phyloP scores from a whole-genome alignment of 2,329 filamentous ascomycete genomes.

The Hypoxylon sp. region DNA sequence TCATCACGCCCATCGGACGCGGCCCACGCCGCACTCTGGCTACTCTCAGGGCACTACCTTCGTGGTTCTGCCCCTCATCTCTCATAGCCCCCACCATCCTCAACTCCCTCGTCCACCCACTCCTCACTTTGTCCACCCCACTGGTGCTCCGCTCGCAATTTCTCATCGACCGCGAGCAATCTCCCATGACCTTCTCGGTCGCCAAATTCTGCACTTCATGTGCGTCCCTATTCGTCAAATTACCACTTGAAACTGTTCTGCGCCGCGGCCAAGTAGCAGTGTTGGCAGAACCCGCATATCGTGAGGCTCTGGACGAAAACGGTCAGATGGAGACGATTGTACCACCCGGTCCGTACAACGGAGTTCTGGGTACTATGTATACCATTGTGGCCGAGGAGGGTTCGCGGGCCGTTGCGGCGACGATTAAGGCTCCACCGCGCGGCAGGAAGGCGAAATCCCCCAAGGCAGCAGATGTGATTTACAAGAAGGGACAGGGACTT shows the following conservation, averaged over 20 bases:
- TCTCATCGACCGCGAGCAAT: conserved; percentile 83
- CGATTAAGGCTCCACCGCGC: conserved; percentile 48
- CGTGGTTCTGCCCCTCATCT: conserved; percentile 77
- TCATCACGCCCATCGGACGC: conserved; percentile 84
- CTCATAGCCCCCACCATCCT: conserved; percentile 88
- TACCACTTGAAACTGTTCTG: conserved; percentile 92
- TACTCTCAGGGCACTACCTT: conserved; percentile 83
- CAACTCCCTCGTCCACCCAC: conserved; percentile 85
- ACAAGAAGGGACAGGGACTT: conserved; percentile 75
- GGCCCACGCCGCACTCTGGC: conserved; percentile 83
- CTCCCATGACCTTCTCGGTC: conserved; percentile 85
- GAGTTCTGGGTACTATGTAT: conserved; percentile 93
- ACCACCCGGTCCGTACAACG: conserved; percentile 83
- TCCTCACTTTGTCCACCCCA: conserved; percentile 86
- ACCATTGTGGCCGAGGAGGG: conserved; percentile 89
- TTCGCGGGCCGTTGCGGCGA: conserved; percentile 63
- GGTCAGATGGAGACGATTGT: conserved; percentile 79
- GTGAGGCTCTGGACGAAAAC: conserved; percentile 63
- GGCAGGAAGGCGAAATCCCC: conserved; percentile 54
- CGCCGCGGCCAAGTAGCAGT: conserved; percentile 88
- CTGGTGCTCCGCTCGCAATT: conserved; percentile 89
- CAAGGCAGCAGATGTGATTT: conserved; percentile 60
- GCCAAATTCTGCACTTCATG: conserved; percentile 86
- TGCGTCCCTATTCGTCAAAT: conserved; percentile 84
- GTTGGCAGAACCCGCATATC: conserved; percentile 68